phyloP scores from a whole-genome alignment of 257 asterid genomes.

The Ophiorrhiza pumila region DNA sequence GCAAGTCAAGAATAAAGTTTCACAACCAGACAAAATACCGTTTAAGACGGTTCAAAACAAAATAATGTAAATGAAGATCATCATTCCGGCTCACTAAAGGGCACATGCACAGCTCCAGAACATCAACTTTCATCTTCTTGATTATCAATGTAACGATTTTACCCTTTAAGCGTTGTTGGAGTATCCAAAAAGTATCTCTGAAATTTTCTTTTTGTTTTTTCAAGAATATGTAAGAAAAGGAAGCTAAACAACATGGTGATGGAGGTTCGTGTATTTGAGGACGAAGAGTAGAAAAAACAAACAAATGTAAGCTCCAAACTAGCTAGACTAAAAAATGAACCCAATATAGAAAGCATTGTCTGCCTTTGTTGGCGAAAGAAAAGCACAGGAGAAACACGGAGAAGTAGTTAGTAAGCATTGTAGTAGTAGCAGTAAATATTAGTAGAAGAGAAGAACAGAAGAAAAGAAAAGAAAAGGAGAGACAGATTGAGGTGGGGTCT shows the following conservation, averaged over 20 bases:
- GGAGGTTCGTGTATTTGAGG: background rate
- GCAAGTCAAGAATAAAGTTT: slow-evolving; percentile 51
- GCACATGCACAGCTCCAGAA: slow-evolving; percentile 4
- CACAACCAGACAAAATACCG: slow-evolving; percentile 27
- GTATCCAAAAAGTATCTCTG: slow-evolving; percentile 11
- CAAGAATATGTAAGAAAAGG: background rate
- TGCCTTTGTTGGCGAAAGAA: slow-evolving; percentile 46
- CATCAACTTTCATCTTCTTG: background rate
- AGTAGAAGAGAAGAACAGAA: slow-evolving; percentile 1
- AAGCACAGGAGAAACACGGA: slow-evolving; percentile 8
- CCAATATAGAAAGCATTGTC: slow-evolving; percentile 28
- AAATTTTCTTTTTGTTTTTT: background rate
- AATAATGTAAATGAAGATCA: background rate
- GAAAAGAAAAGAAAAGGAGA: slow-evolving; percentile 3
- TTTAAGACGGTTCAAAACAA: slow-evolving; percentile 8
- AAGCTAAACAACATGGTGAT: background rate
- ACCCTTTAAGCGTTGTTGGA: background rate
- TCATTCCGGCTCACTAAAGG: slow-evolving; percentile 6
- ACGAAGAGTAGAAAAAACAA: too few relatives aligned
- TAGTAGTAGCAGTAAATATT: background rate
- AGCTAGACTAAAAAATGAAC: background rate
- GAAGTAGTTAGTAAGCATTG: too few relatives aligned
- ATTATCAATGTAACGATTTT: background rate
- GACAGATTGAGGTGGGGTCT: slow-evolving; percentile 30
- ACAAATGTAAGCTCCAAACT: background rate